Conservation (phyloP, 2,329 filamentous ascomycete species). For the Trichoderma endophyticum region DNA sequence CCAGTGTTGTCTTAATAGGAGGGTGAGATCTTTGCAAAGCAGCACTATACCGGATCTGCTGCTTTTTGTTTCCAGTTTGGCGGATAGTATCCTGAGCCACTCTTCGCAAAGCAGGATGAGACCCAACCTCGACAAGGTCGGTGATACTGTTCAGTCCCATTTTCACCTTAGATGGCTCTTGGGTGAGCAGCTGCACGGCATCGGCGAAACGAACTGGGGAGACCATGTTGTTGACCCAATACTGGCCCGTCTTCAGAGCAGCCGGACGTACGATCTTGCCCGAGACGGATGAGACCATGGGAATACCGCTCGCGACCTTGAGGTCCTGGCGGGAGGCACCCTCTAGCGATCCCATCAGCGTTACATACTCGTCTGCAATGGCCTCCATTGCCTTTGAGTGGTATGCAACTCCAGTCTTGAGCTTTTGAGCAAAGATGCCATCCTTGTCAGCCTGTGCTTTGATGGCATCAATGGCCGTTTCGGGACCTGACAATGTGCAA, state of each 20-base stretch:
- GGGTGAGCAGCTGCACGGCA: neutral
- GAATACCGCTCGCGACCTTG: neutral
- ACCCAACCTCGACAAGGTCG: constrained; percentile 9
- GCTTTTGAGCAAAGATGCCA: constrained; percentile 25
- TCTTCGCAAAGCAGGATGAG: constrained; percentile 1
- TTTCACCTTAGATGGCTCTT: neutral
- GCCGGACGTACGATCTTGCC: neutral
- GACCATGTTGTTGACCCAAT: constrained; percentile 19
- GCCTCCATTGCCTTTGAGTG: constrained; percentile 24
- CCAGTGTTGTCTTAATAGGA: neutral
- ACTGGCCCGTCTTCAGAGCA: neutral
- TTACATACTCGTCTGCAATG: constrained; percentile 40
- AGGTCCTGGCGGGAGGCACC: neutral
- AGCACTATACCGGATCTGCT: neutral
- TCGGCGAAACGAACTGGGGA: constrained; percentile 10
- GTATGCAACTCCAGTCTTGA: constrained; percentile 23
- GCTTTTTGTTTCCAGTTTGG: neutral
- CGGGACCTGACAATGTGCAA: constrained; percentile 30
- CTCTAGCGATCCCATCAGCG: constrained; percentile 21
- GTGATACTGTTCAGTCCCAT: neutral
- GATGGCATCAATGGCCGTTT: constrained; percentile 24
- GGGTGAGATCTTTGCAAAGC: neutral
- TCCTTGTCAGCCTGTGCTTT: constrained; percentile 24
- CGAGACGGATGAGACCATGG: constrained; percentile 16
- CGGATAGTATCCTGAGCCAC: neutral